A percentile compares a stretch with the other conserved stretches of the same genome.
Conservation (phyloP, 1,284 basidiomycete genomes). For the Trametes sp. region DNA sequence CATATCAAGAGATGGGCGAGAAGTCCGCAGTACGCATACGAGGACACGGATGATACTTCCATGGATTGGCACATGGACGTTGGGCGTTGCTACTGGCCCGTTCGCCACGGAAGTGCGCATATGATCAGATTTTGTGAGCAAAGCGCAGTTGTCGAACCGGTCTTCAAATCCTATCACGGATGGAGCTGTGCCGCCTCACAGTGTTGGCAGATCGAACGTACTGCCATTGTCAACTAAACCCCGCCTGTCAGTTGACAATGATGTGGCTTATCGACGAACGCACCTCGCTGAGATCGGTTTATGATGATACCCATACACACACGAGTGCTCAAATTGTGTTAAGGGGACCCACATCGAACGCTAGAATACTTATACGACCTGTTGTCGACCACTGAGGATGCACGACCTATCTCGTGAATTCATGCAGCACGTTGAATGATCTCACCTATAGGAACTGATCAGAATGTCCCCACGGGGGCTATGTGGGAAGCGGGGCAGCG, state of each 20-base stretch:
- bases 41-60: background rate
- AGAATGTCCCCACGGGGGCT: too few relatives aligned
- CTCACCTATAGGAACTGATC: too few relatives aligned
- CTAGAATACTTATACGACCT: too few relatives aligned
- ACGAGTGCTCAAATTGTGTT: too few relatives aligned
- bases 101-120: background rate
- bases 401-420: too few relatives aligned
- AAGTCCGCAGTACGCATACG: background rate
- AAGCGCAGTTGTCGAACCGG: background rate
- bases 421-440: too few relatives aligned
- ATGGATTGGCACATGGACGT: background rate
- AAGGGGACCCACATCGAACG: too few relatives aligned
- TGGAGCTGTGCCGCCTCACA: background rate
- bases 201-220: background rate
- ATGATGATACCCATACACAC: too few relatives aligned
- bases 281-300: background rate
- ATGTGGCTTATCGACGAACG: background rate
- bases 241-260: too few relatives aligned
- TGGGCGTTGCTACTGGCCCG: background rate
- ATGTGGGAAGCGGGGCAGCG: too few relatives aligned
- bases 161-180: background rate
- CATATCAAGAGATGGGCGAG: background rate
- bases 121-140: background rate
- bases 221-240: too few relatives aligned
- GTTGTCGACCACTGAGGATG: too few relatives aligned